phyloP scores from a whole-genome alignment of 2,329 filamentous ascomycete genomes.

The Pseudogymnoascus sp. region DNA sequence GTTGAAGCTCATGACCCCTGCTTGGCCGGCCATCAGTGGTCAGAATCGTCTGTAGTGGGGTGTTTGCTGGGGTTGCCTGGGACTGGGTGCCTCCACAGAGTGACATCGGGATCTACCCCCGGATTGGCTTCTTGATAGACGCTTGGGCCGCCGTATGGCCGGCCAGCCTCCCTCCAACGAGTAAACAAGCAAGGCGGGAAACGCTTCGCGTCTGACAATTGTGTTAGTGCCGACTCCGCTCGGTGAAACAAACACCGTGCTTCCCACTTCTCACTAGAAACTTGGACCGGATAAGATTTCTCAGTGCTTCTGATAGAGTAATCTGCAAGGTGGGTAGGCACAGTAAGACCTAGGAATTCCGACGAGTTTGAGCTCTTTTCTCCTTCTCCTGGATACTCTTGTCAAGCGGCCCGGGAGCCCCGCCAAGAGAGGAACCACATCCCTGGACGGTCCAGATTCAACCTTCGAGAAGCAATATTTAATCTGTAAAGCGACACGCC shows the following conservation, averaged over 20 bases:
- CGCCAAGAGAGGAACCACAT: background rate
- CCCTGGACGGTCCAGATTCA: background rate
- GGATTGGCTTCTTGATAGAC: conserved; percentile 6
- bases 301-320: background rate
- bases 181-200: background rate
- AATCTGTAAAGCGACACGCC: conserved; percentile 6
- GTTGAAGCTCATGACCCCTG: conserved; percentile 1
- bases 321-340: background rate
- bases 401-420: background rate
- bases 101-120: conserved; percentile 4
- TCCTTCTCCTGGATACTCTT: background rate
- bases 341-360: background rate
- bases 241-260: conserved; percentile 4
- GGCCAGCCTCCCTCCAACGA: background rate
- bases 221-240: background rate
- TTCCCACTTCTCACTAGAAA: background rate
- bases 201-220: background rate
- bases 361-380: background rate
- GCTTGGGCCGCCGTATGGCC: background rate
- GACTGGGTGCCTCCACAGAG: background rate
- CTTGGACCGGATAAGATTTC: background rate
- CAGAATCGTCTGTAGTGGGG: background rate
- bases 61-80: background rate
- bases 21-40: background rate
- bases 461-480: conserved; percentile 3